Evolutionary conservation across 306 rosid species (phyloP).

Genomic region (Cucurbita argyrosperma): DNA sequence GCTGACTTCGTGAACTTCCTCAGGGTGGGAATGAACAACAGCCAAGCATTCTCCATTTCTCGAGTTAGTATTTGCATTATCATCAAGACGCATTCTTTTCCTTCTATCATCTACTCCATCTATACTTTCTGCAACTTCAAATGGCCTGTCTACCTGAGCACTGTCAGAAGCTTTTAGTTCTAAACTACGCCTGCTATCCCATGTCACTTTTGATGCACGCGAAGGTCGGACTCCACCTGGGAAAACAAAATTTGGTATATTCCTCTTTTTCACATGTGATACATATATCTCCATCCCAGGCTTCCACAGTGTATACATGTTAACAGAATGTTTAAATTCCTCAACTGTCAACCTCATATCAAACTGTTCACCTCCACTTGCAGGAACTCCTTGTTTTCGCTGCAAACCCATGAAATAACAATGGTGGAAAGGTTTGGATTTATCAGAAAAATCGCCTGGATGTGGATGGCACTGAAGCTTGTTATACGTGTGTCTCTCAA

Average conservation of each 20-base stretch:
- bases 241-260: constrained; percentile 66
- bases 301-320: constrained; percentile 39
- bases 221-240: constrained; percentile 69
- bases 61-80: constrained; percentile 22
- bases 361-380: constrained; percentile 52
- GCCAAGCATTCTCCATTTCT: constrained; percentile 25
- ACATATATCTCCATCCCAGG: constrained; percentile 69
- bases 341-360: constrained; percentile 73
- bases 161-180: constrained; percentile 44
- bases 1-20: constrained; percentile 35
- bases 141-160: constrained; percentile 28
- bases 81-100: constrained; percentile 59
- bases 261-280: constrained; percentile 62
- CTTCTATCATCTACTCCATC: constrained; percentile 31
- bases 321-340: constrained; percentile 60
- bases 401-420: constrained; percentile 93
- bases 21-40: constrained; percentile 12
- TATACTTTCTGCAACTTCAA: constrained; percentile 23
- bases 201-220: constrained; percentile 31
- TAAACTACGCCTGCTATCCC: constrained; percentile 42
- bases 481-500: constrained; percentile 62
- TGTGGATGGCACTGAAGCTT: constrained; percentile 95
- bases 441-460: constrained; percentile 82
- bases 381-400: constrained; percentile 69
- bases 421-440: constrained; percentile 49